Conservation (phyloP, 192 early-diverging fungal species). For the Coemansia sp. region DNA sequence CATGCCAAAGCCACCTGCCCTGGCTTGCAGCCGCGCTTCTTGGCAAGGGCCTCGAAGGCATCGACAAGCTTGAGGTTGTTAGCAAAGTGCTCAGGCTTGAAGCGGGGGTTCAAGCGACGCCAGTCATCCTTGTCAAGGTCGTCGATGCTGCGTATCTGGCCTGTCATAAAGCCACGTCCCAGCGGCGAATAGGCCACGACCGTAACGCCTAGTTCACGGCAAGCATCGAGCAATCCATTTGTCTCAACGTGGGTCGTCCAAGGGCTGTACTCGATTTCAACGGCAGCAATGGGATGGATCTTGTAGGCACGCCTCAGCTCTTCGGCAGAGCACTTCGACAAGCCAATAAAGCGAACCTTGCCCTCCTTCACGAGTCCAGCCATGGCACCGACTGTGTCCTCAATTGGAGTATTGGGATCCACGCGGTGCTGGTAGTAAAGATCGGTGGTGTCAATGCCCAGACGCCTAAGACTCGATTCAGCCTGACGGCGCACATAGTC, state of each 20-base stretch:
- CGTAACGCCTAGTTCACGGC: conserved; percentile 70
- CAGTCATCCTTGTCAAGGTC: conserved; percentile 59
- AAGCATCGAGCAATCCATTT: conserved; percentile 64
- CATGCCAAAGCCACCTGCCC: conserved; percentile 65
- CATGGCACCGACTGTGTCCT: conserved; percentile 62
- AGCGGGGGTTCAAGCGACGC: conserved; percentile 55
- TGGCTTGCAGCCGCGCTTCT: conserved; percentile 54
- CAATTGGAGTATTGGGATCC: conserved; percentile 59
- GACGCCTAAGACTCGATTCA: conserved; percentile 49
- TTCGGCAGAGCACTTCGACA: conserved; percentile 60
- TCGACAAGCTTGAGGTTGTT: conserved; percentile 63
- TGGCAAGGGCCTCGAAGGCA: conserved; percentile 51
- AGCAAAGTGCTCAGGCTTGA: conserved; percentile 60
- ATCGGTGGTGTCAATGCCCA: conserved; percentile 60
- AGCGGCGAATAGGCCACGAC: conserved; percentile 73
- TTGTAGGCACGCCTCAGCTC: conserved; percentile 63
- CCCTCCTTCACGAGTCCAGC: conserved; percentile 68
- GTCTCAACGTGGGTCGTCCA: conserved; percentile 65
- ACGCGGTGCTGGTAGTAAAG: conserved; percentile 66
- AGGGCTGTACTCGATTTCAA: conserved; percentile 53
- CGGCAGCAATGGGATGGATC: conserved; percentile 67
- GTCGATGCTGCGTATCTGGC: conserved; percentile 55
- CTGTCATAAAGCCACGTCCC: conserved; percentile 69
- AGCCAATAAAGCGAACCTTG: conserved; percentile 61
- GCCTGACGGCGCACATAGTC: conserved; percentile 54